A percentile compares a stretch with the other conserved stretches of the same genome.
Evolutionary conservation across 2,329 filamentous ascomycete species (phyloP).

Genomic region (Lachnellula cervina): DNA sequence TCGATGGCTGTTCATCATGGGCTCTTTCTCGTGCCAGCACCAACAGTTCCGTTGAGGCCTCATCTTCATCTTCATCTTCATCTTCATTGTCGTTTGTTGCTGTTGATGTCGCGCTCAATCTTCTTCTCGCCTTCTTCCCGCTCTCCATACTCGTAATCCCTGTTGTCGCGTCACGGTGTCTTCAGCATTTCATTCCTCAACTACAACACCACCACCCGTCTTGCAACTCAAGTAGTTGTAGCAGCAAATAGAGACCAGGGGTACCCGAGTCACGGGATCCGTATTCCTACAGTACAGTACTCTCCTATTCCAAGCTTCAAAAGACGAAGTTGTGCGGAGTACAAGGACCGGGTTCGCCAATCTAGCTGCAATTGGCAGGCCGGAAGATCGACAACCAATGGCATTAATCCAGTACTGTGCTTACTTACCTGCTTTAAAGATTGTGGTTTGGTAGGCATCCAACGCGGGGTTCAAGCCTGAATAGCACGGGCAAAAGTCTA

Average conservation of each 20-base stretch:
- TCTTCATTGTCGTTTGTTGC: too few species aligned
- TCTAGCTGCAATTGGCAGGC: slow-evolving; percentile 6
- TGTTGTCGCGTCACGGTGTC: neutral
- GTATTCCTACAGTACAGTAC: too few species aligned
- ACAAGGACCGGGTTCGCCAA: too few species aligned
- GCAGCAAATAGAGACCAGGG: too few species aligned
- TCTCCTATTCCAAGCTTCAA: too few species aligned
- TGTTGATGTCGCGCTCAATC: slow-evolving; percentile 1
- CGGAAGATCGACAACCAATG: neutral
- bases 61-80: too few species aligned
- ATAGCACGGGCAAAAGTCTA: slow-evolving; percentile 7
- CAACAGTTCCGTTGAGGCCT: neutral
- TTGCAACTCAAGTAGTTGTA: neutral
- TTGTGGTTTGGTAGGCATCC: neutral
- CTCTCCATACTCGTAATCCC: slow-evolving; percentile 7
- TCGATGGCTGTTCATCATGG: neutral
- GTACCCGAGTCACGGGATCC: too few species aligned
- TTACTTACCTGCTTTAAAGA: neutral
- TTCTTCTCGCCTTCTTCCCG: slow-evolving; percentile 1
- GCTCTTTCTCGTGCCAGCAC: neutral
- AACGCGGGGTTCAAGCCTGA: neutral
- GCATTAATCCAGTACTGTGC: neutral
- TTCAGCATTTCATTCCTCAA: neutral
- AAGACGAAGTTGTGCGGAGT: too few species aligned
- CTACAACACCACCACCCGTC: neutral